These are phyloP conservation scores for Lablab purpureus DNA, from an alignment of 306 rosid genomes.

Conservation along the genomic window DNA sequence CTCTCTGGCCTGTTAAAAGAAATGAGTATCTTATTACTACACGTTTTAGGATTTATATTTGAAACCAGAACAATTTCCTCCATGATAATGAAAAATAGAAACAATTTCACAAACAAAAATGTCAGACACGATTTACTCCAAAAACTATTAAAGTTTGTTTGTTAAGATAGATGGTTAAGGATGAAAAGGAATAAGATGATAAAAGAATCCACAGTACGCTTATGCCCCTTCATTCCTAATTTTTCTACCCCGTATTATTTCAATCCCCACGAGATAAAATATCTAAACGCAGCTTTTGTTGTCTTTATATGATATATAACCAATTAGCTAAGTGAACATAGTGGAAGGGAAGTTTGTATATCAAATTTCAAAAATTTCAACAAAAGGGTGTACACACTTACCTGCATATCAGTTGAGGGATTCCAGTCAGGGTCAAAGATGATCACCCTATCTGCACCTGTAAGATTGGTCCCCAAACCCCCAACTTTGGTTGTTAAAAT, in stretches of 20 bases:
- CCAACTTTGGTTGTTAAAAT: constrained; percentile 97
- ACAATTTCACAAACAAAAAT: constrained; percentile 37
- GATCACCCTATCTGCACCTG: constrained; percentile 94
- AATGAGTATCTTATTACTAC: constrained; percentile 40
- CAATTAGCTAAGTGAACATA: constrained; percentile 31
- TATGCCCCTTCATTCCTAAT: background rate
- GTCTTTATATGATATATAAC: background rate
- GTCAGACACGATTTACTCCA: constrained; percentile 2
- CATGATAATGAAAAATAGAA: constrained; percentile 38
- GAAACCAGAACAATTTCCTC: constrained; percentile 34
- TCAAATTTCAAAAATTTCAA: constrained; percentile 36
- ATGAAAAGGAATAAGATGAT: constrained; percentile 6
- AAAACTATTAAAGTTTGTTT: constrained; percentile 24
- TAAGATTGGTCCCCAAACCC: constrained; percentile 96
- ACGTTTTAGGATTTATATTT: constrained; percentile 35
- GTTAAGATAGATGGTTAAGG: constrained; percentile 23
- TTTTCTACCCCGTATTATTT: constrained; percentile 1
- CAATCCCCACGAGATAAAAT: constrained; percentile 4
- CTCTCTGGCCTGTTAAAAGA: constrained; percentile 84
- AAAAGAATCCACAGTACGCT: constrained; percentile 22
- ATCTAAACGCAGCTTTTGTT: constrained; percentile 1
- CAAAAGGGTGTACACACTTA: constrained; percentile 29
- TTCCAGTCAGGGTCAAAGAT: constrained; percentile 98
- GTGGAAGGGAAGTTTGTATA: constrained; percentile 27
- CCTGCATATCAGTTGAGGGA: constrained; percentile 98